Percentiles rank a stretch among this genome's conserved stretches.
phyloP scores from a whole-genome alignment of 371 early-diverging fungal genomes.

The Mucor mucedo region DNA sequence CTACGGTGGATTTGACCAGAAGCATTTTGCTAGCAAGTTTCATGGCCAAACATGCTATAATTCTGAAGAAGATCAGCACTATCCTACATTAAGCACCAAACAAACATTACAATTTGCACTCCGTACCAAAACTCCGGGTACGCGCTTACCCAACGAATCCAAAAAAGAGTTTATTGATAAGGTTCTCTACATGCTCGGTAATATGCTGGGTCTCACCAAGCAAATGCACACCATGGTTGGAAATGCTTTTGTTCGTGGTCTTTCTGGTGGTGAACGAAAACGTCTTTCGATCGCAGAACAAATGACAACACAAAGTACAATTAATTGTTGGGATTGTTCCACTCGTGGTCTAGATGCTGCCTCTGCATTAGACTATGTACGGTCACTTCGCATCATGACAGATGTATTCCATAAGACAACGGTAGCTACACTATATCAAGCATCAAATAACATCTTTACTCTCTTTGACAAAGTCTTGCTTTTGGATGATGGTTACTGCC shows the following conservation, averaged over 20 bases:
- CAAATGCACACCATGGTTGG: conserved; percentile 83
- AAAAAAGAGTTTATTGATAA: conserved; percentile 48
- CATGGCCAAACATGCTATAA: conserved; percentile 70
- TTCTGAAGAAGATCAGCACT: conserved; percentile 75
- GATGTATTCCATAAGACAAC: conserved; percentile 68
- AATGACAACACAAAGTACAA: conserved; percentile 73
- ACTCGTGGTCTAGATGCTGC: conserved; percentile 90
- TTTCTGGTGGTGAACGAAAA: conserved; percentile 88
- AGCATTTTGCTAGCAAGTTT: conserved; percentile 55
- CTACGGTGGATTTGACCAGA: conserved; percentile 64
- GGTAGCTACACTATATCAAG: conserved; percentile 69
- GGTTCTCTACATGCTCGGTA: conserved; percentile 57
- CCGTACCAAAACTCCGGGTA: conserved; percentile 66
- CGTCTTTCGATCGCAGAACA: conserved; percentile 86
- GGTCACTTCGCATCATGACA: conserved; percentile 70
- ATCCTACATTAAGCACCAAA: conserved; percentile 69
- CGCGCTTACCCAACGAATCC: conserved; percentile 50
- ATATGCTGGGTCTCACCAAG: conserved; percentile 73
- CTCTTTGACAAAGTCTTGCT: conserved; percentile 78
- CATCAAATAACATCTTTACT: conserved; percentile 74
- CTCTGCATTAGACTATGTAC: conserved; percentile 79
- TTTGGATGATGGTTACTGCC: conserved; percentile 71
- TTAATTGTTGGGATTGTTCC: conserved; percentile 86
- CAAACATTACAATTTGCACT: conserved; percentile 72
- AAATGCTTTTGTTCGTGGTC: conserved; percentile 78